phyloP scores from a whole-genome alignment of 441 rosid genomes.

The Populus hybrid region DNA sequence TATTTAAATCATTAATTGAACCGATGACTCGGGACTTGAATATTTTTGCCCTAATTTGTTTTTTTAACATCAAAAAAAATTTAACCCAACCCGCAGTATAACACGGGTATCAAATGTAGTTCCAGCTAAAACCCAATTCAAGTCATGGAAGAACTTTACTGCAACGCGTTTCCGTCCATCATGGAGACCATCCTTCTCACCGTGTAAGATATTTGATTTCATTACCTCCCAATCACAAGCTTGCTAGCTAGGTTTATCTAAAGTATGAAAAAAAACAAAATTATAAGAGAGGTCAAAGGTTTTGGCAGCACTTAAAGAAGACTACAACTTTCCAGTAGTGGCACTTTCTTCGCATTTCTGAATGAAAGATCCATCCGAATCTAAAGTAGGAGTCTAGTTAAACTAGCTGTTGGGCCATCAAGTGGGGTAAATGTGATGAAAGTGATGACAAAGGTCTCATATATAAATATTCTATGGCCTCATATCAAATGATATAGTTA shows the following conservation, averaged over 20 bases:
- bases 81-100: too few species aligned
- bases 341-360: neutral
- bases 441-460: neutral
- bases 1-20: too few species aligned
- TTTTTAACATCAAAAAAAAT: too few species aligned
- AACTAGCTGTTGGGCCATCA: neutral
- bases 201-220: neutral
- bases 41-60: too few species aligned
- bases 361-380: neutral
- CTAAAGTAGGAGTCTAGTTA: neutral
- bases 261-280: neutral
- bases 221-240: neutral
- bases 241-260: neutral
- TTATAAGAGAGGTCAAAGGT: neutral
- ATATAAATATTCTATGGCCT: neutral
- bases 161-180: constrained; percentile 39
- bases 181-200: constrained; percentile 16
- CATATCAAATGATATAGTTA: neutral
- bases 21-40: too few species aligned
- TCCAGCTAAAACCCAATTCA: constrained; percentile 5
- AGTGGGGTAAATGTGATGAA: neutral
- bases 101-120: neutral
- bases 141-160: constrained; percentile 1
- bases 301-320: neutral
- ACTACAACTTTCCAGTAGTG: constrained; percentile 1